Conservation (phyloP, 768 basidiomycete genomes). For the Xanthoconium stramineum region DNA sequence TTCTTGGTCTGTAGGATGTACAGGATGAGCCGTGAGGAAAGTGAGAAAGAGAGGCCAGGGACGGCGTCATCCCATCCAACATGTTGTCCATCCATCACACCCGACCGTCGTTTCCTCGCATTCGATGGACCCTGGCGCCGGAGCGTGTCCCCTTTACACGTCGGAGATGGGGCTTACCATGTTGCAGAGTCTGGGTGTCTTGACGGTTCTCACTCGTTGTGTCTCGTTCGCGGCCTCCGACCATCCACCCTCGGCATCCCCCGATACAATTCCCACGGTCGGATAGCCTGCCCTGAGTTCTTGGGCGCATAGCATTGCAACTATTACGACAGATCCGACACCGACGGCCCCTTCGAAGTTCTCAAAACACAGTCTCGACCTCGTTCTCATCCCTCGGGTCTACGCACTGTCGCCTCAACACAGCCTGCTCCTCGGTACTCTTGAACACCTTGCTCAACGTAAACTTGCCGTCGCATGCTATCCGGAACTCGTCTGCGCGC, state of each 20-base stretch:
- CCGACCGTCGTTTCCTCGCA: neutral
- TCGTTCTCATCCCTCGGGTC: constrained; percentile 20
- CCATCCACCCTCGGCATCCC: constrained; percentile 15
- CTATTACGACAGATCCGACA: neutral
- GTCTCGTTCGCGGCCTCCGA: constrained; percentile 5
- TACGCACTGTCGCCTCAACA: constrained; percentile 30
- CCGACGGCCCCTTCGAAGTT: neutral
- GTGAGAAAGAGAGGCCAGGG: neutral
- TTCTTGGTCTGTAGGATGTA: constrained; percentile 78
- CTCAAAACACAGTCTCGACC: constrained; percentile 25
- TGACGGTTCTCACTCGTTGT: constrained; percentile 20
- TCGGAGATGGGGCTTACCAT: constrained; percentile 28
- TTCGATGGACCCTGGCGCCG: constrained; percentile 1
- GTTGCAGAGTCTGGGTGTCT: constrained; percentile 22
- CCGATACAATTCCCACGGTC: constrained; percentile 22
- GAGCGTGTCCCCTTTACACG: neutral
- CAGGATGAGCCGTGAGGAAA: neutral
- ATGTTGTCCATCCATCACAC: constrained; percentile 6
- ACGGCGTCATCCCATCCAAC: constrained; percentile 6
- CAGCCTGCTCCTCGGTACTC: constrained; percentile 45
- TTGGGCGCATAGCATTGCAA: neutral
- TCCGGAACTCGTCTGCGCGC: constrained; percentile 60
- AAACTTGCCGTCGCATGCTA: constrained; percentile 51
- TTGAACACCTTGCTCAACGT: constrained; percentile 67
- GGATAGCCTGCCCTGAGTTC: constrained; percentile 27